These are phyloP conservation scores for Eucalyptus cloeziana DNA, from an alignment of 345 rosid species.

Conservation along the genomic window DNA sequence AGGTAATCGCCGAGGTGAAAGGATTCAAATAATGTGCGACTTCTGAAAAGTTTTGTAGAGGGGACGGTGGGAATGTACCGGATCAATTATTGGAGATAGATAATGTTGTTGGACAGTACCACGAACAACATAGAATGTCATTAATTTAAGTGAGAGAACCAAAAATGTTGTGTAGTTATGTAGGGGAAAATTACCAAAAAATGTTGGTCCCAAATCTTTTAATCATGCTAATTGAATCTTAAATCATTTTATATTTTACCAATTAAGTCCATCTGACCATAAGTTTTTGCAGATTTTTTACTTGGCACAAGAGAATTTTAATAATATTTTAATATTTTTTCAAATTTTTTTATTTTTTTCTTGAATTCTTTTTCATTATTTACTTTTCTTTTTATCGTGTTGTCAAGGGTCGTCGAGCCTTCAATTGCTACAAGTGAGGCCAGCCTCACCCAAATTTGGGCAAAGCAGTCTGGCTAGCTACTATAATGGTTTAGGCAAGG, in stretches of 20 bases:
- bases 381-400: too few species aligned
- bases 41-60: background rate
- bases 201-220: rapidly evolving
- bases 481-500: rapidly evolving
- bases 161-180: background rate
- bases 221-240: too few species aligned
- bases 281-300: too few species aligned
- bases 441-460: background rate
- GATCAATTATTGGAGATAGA: background rate
- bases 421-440: background rate
- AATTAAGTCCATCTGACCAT: background rate
- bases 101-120: background rate
- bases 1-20: background rate
- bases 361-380: too few species aligned
- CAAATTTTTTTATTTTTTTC: too few species aligned
- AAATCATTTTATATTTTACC: too few species aligned
- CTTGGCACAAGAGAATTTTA: rapidly evolving
- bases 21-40: background rate
- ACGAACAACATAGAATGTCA: rapidly evolving
- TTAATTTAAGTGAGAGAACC: background rate
- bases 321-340: too few species aligned
- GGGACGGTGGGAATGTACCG: background rate
- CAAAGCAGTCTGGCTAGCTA: rapidly evolving
- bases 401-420: background rate
- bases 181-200: background rate